Conservation (phyloP, 2,329 filamentous ascomycete species). For the Clarireedia sp. region DNA sequence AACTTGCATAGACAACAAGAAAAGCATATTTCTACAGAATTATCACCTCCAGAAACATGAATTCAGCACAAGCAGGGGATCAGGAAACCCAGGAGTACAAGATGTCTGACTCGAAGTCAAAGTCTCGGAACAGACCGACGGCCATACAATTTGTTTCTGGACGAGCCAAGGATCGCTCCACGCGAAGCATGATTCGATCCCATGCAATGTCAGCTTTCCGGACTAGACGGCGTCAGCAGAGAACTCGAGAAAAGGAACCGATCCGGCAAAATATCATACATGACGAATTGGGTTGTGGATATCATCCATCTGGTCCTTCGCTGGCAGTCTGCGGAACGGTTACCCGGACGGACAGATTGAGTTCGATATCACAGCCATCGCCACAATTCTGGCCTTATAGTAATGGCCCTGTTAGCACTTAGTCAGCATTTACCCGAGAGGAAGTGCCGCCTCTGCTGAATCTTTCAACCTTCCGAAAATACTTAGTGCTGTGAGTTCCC, state of each 20-base stretch:
- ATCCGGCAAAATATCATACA: background rate
- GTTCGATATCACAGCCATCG: no score
- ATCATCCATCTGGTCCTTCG: no score
- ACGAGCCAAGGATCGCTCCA: background rate
- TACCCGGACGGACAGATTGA: no score
- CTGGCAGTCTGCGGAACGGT: no score
- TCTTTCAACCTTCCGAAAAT: no score
- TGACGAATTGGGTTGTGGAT: background rate
- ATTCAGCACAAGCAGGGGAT: background rate
- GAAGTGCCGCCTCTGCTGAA: no score
- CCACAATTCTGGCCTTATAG: no score
- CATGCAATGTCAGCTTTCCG: background rate
- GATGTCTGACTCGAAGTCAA: background rate
- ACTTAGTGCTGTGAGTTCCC: no score
- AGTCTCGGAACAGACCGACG: no score
- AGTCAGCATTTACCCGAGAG: no score
- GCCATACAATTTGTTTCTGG: background rate
- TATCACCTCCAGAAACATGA: background rate
- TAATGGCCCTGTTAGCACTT: no score
- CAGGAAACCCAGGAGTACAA: background rate
- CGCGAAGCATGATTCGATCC: background rate
- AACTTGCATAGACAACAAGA: no score
- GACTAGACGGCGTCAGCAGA: background rate
- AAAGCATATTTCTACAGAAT: background rate
- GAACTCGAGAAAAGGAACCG: background rate